These are phyloP conservation scores for Chytriomyces hyalinus DNA, from an alignment of 192 early-diverging fungal species.

Conservation along the genomic window DNA sequence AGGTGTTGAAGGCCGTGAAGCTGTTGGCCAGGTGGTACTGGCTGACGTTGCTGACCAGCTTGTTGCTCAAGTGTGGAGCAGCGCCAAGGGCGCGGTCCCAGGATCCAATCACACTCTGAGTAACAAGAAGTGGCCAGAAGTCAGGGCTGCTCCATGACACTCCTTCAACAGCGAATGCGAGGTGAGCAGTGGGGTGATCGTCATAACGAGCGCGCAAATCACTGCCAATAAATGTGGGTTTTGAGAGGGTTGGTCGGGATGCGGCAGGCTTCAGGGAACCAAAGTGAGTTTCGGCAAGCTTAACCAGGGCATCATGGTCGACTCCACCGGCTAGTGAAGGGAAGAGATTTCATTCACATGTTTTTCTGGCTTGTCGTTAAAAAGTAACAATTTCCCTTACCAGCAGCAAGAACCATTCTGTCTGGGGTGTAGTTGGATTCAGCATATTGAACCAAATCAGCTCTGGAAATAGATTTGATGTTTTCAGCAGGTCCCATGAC, in stretches of 20 bases:
- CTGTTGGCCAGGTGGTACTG: constrained; percentile 89
- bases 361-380: neutral
- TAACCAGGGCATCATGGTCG: constrained; percentile 90
- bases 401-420: constrained; percentile 93
- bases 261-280: constrained; percentile 70
- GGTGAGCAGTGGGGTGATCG: constrained; percentile 88
- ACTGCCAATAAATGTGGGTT: constrained; percentile 86
- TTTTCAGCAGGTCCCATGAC: constrained; percentile 94
- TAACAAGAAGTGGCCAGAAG: constrained; percentile 94
- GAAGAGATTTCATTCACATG: neutral
- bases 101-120: constrained; percentile 93
- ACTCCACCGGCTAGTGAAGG: constrained; percentile 70
- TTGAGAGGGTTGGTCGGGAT: constrained; percentile 47
- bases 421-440: constrained; percentile 94
- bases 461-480: constrained; percentile 86
- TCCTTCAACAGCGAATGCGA: constrained; percentile 97
- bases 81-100: constrained; percentile 96
- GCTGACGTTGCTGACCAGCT: constrained; percentile 81
- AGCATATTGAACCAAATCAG: constrained; percentile 89
- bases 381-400: neutral
- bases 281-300: constrained; percentile 94
- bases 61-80: constrained; percentile 83
- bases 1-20: constrained; percentile 99
- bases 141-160: constrained; percentile 93
- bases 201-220: constrained; percentile 89